Evolutionary conservation across 495 filamentous ascomycete genomes (phyloP), one percentile per base, ranked within the genome.

Genomic region (Hypoxylon trugodes): DNA sequence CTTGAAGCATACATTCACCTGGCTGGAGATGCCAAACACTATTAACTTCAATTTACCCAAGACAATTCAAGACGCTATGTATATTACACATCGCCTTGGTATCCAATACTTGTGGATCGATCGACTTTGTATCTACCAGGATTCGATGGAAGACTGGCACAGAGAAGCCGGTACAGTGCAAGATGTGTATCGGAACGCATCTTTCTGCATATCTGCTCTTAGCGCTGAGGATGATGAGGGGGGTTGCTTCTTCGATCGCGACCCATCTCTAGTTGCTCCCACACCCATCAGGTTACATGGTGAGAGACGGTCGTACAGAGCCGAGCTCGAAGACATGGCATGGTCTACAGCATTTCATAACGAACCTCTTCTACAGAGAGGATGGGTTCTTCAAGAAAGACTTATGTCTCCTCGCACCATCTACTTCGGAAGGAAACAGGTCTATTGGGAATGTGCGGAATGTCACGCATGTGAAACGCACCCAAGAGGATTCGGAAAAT

Each of bases 361-460:
- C 10, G 37, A 54, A 15, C 50, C 37, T 22, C 50, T 54, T 19
- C 16, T 42, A 6, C 0, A 33, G 13, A 13, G 50, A n/a, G 50
- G 13, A 3, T 56, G 52, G 52, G 30, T 56, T 46, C 42, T 56
- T 10, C 41, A 56, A 2, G 52, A 56, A 22, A 36, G 41, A 3
- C 30, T 56, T 13, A 45, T 56, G 40, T 43, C 41, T 16, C 52
- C 52, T 18, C 52, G 52, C 6, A 56, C 52, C 12, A 35, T 56
- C 22, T 21, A 68, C 6, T 28, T 68, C 61, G 18, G 40, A 22
- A 45, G 32, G 1, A 36, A 46, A 26, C 40, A 56, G 32, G 40
- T 56, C 1, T 45, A 36, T 25, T 76, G 15, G 53, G 70, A 13
- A 16, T 56, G 52, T 74, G 10, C 24, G 7, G 50, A 54, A 18